Evolutionary conservation across 495 filamentous ascomycete species (phyloP).

Genomic region (Annulohypoxylon stygium): DNA sequence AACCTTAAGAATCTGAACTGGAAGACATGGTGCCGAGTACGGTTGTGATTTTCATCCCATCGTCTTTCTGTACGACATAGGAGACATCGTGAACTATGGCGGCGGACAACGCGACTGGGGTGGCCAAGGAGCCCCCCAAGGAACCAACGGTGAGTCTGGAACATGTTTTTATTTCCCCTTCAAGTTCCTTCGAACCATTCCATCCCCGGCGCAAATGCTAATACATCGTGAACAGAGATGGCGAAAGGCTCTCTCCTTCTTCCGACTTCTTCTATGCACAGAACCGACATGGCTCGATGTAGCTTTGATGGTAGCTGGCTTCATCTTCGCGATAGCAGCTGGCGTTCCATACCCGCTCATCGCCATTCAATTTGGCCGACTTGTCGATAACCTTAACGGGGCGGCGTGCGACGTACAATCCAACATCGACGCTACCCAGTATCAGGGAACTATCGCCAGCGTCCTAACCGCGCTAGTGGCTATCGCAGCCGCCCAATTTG

Average conservation of each 20-base stretch:
- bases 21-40: background rate
- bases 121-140: background rate
- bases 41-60: background rate
- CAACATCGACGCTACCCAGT: constrained; percentile 34
- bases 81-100: constrained; percentile 9
- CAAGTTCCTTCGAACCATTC: background rate
- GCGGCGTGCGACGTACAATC: constrained; percentile 57
- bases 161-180: background rate
- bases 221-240: constrained; percentile 12
- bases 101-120: background rate
- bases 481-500: constrained; percentile 70
- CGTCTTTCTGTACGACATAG: background rate
- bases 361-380: constrained; percentile 73
- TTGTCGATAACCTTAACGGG: constrained; percentile 73
- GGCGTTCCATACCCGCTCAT: constrained; percentile 76
- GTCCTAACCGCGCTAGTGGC: constrained; percentile 72
- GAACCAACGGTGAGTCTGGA: constrained; percentile 11
- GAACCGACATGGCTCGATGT: constrained; percentile 59
- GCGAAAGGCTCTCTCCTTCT: constrained; percentile 36
- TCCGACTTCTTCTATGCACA: constrained; percentile 47
- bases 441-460: constrained; percentile 60
- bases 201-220: background rate
- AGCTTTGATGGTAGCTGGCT: constrained; percentile 60
- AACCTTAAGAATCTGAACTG: background rate
- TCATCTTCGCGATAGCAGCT: constrained; percentile 66